Conservation (phyloP, 352 stramenopile species). For the Pythium plurisporium region DNA sequence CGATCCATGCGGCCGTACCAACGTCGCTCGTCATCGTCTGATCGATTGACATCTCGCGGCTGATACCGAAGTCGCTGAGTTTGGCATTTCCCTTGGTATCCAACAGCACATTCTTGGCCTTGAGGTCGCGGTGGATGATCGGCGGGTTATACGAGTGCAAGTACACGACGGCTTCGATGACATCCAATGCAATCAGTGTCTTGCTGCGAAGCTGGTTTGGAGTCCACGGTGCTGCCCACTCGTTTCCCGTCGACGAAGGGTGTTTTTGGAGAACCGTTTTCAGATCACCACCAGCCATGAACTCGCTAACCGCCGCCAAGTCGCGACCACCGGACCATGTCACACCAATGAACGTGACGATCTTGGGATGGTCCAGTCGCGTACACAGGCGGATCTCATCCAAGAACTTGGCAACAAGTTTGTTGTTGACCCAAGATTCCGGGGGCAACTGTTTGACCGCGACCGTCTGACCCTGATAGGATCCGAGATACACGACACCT, state of each 20-base stretch:
- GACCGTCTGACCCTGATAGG: neutral
- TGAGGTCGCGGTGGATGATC: constrained; percentile 22
- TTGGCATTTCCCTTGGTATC: constrained; percentile 4
- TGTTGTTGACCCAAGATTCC: constrained; percentile 16
- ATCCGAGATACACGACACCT: constrained; percentile 6
- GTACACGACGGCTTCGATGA: constrained; percentile 16
- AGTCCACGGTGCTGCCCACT: neutral
- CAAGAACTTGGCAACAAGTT: constrained; percentile 21
- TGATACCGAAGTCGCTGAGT: constrained; percentile 22
- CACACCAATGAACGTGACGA: constrained; percentile 26
- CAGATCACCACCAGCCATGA: constrained; percentile 24
- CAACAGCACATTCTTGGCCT: constrained; percentile 21
- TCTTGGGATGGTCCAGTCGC: constrained; percentile 28
- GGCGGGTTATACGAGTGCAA: constrained; percentile 17
- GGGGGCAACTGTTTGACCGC: constrained; percentile 15
- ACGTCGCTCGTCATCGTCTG: constrained; percentile 26
- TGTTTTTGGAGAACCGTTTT: neutral
- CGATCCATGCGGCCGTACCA: constrained; percentile 25
- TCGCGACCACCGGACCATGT: constrained; percentile 23
- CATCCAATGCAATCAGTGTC: constrained; percentile 10
- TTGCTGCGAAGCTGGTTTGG: constrained; percentile 1
- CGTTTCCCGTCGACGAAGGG: neutral
- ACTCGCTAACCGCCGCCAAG: constrained; percentile 25
- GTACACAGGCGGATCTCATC: constrained; percentile 32
- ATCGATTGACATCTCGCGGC: constrained; percentile 10